Evolutionary conservation across 2,329 filamentous ascomycete genomes (phyloP), one percentile per base, ranked within the genome.

Genomic region (Aspergillus tanneri): DNA sequence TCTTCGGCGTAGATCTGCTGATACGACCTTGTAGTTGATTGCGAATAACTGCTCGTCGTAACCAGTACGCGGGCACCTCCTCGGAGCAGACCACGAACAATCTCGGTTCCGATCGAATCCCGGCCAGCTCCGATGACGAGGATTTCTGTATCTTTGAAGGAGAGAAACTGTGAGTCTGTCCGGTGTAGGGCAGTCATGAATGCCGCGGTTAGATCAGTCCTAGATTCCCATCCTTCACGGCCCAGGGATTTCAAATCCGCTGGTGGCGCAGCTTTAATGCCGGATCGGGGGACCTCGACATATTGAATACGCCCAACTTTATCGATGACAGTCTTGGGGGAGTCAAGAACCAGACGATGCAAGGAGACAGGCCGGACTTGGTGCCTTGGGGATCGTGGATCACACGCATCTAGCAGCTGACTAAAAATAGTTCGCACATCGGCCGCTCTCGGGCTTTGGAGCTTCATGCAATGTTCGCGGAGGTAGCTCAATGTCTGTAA

Each of bases 111-210:
- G 60, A 99, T 99, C 43, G 93, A 99, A 35, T 93, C 95, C 57
- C 91, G 92, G 72, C 93, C 93, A 58, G 93, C 93, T 75, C 93
- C 93, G 53, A 95, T 99, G 91, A 99, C 99, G 58, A 99, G 82
- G 39, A 88, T 92, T 66, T 97, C 89, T 79, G 96, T 97, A 74
- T 87, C 90, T 68, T 90, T 83, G 78, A 95, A 99, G 37, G 85
- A 85, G 70, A 93, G 93, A 47, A 83, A 79, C 63, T 85, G 87
- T 56, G 93, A 92, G 57, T 90, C 90, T 55, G 91, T 99, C 93
- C 23, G 92, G 96, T 61, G 99, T 95, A 74, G 96, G 97, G 66
- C 93, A 93, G 54, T 93, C 93, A n/a, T n/a, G n/a, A n/a, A n/a
- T n/a, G n/a, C n/a, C n/a, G n/a, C n/a, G n/a, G n/a, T n/a, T n/a